Base-by-base conservation (phyloP, 495 filamentous ascomycete species). In the Aspergillus nidulans region DNA sequence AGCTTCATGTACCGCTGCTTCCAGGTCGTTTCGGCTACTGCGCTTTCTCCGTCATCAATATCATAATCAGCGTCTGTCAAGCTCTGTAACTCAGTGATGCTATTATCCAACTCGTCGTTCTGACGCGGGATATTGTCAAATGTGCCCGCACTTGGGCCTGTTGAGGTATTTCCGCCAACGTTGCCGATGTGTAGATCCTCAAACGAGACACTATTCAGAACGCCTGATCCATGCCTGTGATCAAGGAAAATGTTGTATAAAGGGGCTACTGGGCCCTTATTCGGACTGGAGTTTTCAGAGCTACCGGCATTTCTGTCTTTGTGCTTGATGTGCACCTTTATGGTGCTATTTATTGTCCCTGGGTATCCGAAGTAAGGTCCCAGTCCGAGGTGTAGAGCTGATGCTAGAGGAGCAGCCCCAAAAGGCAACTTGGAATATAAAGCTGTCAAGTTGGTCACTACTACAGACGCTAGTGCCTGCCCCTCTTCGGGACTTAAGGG, bases 1-100 rank as follows among this genome's bases (percentile, higher is more conserved):
- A 81, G 68, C 39, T 69, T 73, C 61, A 75, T 44, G 48, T 73
- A 77, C 2, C 72, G 69, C 46, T 75, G 72, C 42, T 73, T 76
- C 75, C 75, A 77, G 6, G 65, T 74, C 25, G 55, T 60, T 19
- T 75, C 72, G 1, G 69, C 61, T 6, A 56, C 47, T 16, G 57
- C 32, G 20, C 57, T 47, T 1, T 68, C 63, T 7, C 61, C 18
- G 32, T 60, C 56, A 42, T 72, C 64, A 26, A 70, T 63, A 19
- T 68, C 76, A 49, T 63, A 57, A 46, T 76, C 68, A 52, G 66
- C 58, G 20, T 69, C 63, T 30, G 61, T 61, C 28, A 61, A 43
- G 53, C 62, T 53, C 21, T 63, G 61, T 4, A 61, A n/a, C 20
- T 61, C 56, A 2, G 62, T 63, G 21, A 49, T 61, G 36, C 48